Evolutionary conservation across 768 basidiomycete species (phyloP), one percentile per base, ranked within the genome.

Genomic region (Psilocybe subaeruginosa): DNA sequence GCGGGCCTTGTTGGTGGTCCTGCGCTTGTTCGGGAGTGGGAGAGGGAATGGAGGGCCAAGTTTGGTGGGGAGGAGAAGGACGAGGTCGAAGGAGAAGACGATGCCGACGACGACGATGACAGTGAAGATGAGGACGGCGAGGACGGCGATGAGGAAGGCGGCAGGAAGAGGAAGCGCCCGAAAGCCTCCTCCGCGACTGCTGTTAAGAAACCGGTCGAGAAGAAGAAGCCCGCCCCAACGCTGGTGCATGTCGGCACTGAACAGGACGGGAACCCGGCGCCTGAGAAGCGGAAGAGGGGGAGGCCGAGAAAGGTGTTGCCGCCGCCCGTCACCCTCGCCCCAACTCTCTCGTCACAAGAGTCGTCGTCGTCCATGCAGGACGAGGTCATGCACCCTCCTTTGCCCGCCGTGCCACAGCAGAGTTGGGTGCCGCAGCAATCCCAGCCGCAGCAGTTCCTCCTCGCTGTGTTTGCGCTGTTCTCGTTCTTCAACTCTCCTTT

Each of bases 241-340:
- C 39, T 64, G 35, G 69, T 65, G 56, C 69, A 31, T 55, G 74
- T 52, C 61, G 77, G 69, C 6, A 43, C 53, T n/a, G 62, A 57
- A 16, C 60, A 66, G 29, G 70, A 71, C 33, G 75, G 64, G 45
- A 66, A 46, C 64, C 73, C 52, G 69, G 73, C 14, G 76, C 84
- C 86, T 0, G 90, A 92, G 77, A 94, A 93, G 78, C 82, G 92
- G 66, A 95, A 95, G 77, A 83, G 93, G 7, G 93, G 93, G 12
- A 77, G 93, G 31, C 93, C 93, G 14, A 83, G 91, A 67, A 94
- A 94, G 76, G 80, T 87, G 49, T 78, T 83, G 9, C 77, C 84
- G 0, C 78, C 82, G 16, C 74, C 82, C n/a, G 71, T 76, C 45
- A 66, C 79, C 9, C 58, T 74, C 0, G 66, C 73, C 12, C 65